phyloP scores from a whole-genome alignment of 257 asterid species.

The Fraxinus quadrangulata region DNA sequence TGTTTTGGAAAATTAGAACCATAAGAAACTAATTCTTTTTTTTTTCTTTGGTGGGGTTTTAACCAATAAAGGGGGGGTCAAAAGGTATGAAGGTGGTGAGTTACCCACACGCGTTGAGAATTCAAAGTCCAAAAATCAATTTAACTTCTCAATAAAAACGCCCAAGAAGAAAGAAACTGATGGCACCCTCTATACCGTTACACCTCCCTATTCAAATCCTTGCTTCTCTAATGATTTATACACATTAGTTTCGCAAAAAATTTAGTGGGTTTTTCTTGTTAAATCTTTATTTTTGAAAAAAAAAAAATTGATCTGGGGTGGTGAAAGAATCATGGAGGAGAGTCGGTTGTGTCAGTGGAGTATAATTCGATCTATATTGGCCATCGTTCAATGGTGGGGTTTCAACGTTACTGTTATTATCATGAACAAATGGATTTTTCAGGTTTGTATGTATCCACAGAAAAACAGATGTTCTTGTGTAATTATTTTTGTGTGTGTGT shows the following conservation, averaged over 20 bases:
- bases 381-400: constrained; percentile 53
- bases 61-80: constrained; percentile 13
- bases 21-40: not conserved
- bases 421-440: constrained; percentile 57
- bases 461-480: not conserved
- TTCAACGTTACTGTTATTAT: constrained; percentile 52
- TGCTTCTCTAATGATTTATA: not conserved
- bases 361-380: constrained; percentile 38
- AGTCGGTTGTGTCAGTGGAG: constrained; percentile 38
- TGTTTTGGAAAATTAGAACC: too few relatives aligned
- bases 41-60: not conserved
- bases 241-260: not conserved
- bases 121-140: constrained; percentile 20
- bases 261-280: constrained; percentile 20
- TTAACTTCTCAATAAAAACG: not conserved
- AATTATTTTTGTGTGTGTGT: not conserved
- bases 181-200: not conserved
- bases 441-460: constrained; percentile 26
- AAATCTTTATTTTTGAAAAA: not conserved
- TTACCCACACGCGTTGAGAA: constrained; percentile 14
- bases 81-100: constrained; percentile 26
- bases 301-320: constrained; percentile 16
- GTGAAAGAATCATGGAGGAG: constrained; percentile 36
- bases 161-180: not conserved
- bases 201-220: not conserved